phyloP scores from a whole-genome alignment of 371 early-diverging fungal genomes.

The Funneliformis caledonium region DNA sequence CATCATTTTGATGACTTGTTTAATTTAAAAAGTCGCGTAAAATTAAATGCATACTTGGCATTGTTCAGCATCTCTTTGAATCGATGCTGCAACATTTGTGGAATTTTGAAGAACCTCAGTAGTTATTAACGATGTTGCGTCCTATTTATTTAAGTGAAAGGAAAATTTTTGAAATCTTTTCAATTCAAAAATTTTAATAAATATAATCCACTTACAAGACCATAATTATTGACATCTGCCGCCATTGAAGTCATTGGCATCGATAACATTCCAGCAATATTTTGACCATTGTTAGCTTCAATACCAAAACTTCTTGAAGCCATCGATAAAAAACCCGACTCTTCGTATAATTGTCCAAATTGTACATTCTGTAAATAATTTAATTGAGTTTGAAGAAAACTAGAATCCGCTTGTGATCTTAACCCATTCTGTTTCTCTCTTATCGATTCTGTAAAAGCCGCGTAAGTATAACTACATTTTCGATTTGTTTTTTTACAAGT shows the following conservation, averaged over 20 bases:
- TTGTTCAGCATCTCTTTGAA: slow-evolving; percentile 30
- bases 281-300: background rate
- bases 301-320: background rate
- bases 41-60: slow-evolving; percentile 30
- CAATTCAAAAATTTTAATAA: background rate
- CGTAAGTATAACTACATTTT: slow-evolving; percentile 32
- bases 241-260: slow-evolving; percentile 2
- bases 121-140: slow-evolving; percentile 10
- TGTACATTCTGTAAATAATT: slow-evolving; percentile 20
- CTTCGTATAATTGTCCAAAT: slow-evolving; percentile 15
- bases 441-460: background rate
- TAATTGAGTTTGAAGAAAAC: background rate
- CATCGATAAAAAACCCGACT: slow-evolving; percentile 11
- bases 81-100: slow-evolving; percentile 16
- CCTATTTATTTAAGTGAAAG: slow-evolving; percentile 16
- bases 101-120: slow-evolving; percentile 17
- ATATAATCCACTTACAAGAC: background rate
- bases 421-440: slow-evolving; percentile 25
- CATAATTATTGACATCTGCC: background rate
- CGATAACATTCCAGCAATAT: slow-evolving; percentile 22
- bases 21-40: background rate
- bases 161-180: background rate
- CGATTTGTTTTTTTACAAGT: slow-evolving; percentile 31
- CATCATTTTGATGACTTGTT: background rate
- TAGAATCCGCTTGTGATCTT: background rate